Conservation (phyloP, 805 yeast species). For the Candida mattraensis region DNA sequence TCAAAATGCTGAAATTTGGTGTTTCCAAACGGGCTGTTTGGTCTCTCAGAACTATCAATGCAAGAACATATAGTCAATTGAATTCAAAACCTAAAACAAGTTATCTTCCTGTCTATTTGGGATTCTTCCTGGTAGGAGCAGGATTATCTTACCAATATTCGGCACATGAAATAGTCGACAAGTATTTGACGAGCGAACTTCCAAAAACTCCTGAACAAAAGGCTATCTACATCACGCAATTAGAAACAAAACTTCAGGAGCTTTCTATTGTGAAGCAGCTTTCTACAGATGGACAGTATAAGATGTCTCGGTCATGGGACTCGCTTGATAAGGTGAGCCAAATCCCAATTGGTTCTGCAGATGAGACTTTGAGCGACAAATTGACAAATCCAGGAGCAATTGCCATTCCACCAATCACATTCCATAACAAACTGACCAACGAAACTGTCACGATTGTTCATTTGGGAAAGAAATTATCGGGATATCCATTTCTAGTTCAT, state of each 20-base stretch:
- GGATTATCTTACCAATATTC: conserved; percentile 28
- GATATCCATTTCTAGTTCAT: conserved; percentile 84
- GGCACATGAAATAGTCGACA: conserved; percentile 28
- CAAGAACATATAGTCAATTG: conserved; percentile 4
- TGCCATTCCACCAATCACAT: conserved; percentile 69
- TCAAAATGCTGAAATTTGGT: no score
- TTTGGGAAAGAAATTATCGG: conserved; percentile 75
- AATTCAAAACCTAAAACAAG: not conserved
- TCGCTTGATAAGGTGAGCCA: conserved; percentile 43
- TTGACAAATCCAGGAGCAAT: conserved; percentile 77
- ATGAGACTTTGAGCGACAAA: conserved; percentile 43
- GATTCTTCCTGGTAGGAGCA: conserved; percentile 28
- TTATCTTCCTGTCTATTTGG: conserved; percentile 2
- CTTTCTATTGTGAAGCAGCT: conserved; percentile 55
- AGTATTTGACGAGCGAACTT: conserved; percentile 15
- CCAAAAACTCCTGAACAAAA: conserved; percentile 26
- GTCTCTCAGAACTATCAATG: not conserved
- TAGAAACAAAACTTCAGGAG: conserved; percentile 48
- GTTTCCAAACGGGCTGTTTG: not conserved
- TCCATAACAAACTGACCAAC: conserved; percentile 52
- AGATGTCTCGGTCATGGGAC: conserved; percentile 42
- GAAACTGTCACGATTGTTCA: conserved; percentile 71
- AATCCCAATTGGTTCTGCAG: conserved; percentile 29
- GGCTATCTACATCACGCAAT: conserved; percentile 25
- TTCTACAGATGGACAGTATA: conserved; percentile 36